Evolutionary conservation across 1,284 basidiomycete species (phyloP), one percentile per base, ranked within the genome.

Genomic region (Ceratobasidium sp.): DNA sequence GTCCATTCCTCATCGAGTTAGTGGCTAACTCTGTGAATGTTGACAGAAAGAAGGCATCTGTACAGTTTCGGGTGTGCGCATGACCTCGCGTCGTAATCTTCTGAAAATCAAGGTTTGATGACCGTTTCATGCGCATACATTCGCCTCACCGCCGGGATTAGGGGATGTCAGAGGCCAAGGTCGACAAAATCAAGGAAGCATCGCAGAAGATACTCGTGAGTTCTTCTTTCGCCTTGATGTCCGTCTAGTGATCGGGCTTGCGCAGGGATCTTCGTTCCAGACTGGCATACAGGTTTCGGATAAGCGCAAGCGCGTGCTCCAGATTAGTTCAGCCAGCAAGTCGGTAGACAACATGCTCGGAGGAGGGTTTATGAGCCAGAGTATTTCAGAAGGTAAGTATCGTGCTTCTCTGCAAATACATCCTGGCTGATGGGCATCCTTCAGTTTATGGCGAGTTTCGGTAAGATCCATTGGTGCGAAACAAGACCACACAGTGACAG

Each of bases 171-270:
- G 92, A 93, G 76, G 92, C 95, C 1, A 97, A 97, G 80, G 93
- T 97, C 0, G 95, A 97, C 78, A 97, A 97, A 80, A 92, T 97
- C 77, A 97, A 97, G 84, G 94, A 96, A 84, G 92, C 92, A 14
- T 92, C 92, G 2, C 86, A 90, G 74, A 96, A 95, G 79, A 90
- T 94, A 71, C 82, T 92, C 61, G 93, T 94, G 75, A 71, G 80
- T 57, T n/a, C 2, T 34, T 14, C n/a, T 21, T 21, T 2, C 32
- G 8, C 2, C 3, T 36, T 3, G 36, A 21, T n/a, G 1, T 9
- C 32, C 18, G 18, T 57, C 28, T 9, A n/a, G 46, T 67, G 6
- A 72, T 50, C 9, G 43, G 1, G 34, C 16, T 21, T n/a, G 23
- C 57, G 48, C 75, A 94, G 92, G 93, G 94, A 0, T 92, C 93